Conservation (phyloP, 192 early-diverging fungal species). For the Gigaspora rosea region DNA sequence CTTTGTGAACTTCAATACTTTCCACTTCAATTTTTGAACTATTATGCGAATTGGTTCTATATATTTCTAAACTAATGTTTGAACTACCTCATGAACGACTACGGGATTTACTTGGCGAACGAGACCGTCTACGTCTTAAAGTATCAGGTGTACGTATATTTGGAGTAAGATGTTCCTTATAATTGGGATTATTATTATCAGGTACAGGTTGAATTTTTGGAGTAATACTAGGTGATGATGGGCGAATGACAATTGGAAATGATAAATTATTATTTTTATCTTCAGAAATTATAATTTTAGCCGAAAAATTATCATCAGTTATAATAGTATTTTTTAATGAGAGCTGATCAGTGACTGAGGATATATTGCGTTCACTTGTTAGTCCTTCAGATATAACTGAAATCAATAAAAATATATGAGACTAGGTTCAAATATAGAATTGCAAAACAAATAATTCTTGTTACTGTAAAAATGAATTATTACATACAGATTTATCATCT, state of each 20-base stretch:
- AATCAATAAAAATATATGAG: too few species aligned
- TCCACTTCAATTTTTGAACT: background rate
- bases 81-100: background rate
- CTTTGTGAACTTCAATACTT: too few species aligned
- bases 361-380: too few species aligned
- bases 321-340: background rate
- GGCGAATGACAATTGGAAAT: conserved; percentile 2
- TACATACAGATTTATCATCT: conserved; percentile 30
- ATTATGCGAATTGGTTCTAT: too few species aligned
- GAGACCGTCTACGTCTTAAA: background rate
- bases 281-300: conserved; percentile 4
- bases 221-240: background rate
- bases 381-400: too few species aligned
- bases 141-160: background rate
- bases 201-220: background rate
- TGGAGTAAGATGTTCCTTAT: background rate
- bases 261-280: background rate
- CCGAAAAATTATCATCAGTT: background rate
- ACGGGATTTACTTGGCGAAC: background rate
- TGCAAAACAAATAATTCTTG: background rate
- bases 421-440: too few species aligned
- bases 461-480: conserved; percentile 30
- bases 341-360: too few species aligned
- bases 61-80: background rate
- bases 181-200: background rate